phyloP scores from a whole-genome alignment of 2,329 filamentous ascomycete genomes.

The Aureobasidium leucospermi region DNA sequence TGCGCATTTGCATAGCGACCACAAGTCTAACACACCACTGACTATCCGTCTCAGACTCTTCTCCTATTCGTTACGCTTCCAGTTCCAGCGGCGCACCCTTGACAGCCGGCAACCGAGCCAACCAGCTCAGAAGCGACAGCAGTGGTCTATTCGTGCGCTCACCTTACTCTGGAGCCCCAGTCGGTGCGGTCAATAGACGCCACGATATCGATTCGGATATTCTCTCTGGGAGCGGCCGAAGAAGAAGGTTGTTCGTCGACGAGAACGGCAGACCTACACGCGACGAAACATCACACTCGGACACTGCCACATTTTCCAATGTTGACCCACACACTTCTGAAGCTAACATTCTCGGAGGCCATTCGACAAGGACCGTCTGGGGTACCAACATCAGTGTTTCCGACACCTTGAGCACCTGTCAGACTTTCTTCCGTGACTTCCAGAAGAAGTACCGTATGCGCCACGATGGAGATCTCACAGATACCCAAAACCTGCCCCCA shows the following conservation, averaged over 20 bases:
- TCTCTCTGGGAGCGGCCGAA: constrained; percentile 44
- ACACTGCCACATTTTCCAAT: constrained; percentile 58
- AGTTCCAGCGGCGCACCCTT: constrained; percentile 60
- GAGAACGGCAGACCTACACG: constrained; percentile 54
- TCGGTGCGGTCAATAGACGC: constrained; percentile 56
- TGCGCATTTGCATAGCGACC: constrained; percentile 31
- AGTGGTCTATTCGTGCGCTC: constrained; percentile 79
- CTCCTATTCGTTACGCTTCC: constrained; percentile 81
- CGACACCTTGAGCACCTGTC: constrained; percentile 79
- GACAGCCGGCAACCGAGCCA: constrained; percentile 48
- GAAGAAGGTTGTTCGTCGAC: constrained; percentile 57
- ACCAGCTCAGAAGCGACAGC: constrained; percentile 72
- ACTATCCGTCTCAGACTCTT: constrained; percentile 60
- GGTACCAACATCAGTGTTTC: constrained; percentile 93
- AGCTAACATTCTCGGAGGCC: constrained; percentile 77
- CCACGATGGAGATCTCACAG: constrained; percentile 72
- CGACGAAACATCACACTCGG: constrained; percentile 39
- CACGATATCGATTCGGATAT: constrained; percentile 83
- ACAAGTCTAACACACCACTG: constrained; percentile 14
- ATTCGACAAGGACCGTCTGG: constrained; percentile 81
- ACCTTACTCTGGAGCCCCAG: constrained; percentile 47
- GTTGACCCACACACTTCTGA: constrained; percentile 81
- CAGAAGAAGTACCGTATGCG: constrained; percentile 92
- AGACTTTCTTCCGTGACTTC: constrained; percentile 88
- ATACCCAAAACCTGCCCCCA: constrained; percentile 57